Evolutionary conservation across 2,329 filamentous ascomycete genomes (phyloP).

Genomic region (Aspergillus brasiliensis): DNA sequence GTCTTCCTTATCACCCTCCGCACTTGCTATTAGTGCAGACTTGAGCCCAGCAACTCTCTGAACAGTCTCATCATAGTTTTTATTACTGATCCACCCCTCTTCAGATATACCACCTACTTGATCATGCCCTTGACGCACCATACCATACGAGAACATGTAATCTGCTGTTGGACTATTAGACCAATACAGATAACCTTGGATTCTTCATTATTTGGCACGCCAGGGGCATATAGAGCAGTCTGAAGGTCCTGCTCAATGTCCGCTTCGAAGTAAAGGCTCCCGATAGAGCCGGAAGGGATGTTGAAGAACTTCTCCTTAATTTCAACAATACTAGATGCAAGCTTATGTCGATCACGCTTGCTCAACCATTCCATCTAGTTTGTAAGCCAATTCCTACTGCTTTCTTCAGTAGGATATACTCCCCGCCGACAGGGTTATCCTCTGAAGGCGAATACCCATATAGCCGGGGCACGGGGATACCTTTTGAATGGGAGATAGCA

Average conservation of each 20-base stretch:
- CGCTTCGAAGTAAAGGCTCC: slow-evolving; percentile 26
- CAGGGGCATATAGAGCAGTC: slow-evolving; percentile 15
- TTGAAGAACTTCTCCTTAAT: slow-evolving; percentile 23
- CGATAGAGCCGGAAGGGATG: slow-evolving; percentile 20
- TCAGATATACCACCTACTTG: background rate
- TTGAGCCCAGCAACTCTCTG: slow-evolving; percentile 12
- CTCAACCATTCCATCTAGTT: slow-evolving; percentile 22
- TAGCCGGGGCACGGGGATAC: slow-evolving; percentile 23
- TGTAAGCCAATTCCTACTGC: slow-evolving; percentile 22
- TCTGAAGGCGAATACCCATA: slow-evolving; percentile 25
- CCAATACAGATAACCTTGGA: slow-evolving; percentile 23
- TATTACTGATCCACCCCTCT: slow-evolving; percentile 9
- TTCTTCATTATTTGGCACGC: slow-evolving; percentile 10
- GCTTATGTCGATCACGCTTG: slow-evolving; percentile 18
- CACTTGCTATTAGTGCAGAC: slow-evolving; percentile 6
- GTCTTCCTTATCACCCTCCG: slow-evolving; percentile 12
- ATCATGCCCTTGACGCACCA: background rate
- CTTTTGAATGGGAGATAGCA: slow-evolving; percentile 23
- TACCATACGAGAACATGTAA: slow-evolving; percentile 31
- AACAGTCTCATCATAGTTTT: slow-evolving; percentile 14
- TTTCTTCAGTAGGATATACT: slow-evolving; percentile 28
- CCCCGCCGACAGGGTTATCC: slow-evolving; percentile 24
- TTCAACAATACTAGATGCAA: slow-evolving; percentile 24
- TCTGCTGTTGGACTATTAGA: slow-evolving; percentile 24
- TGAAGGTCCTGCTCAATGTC: slow-evolving; percentile 17